Evolutionary conservation across 495 filamentous ascomycete genomes (phyloP).

Genomic region (Lineolata rhizophorae): DNA sequence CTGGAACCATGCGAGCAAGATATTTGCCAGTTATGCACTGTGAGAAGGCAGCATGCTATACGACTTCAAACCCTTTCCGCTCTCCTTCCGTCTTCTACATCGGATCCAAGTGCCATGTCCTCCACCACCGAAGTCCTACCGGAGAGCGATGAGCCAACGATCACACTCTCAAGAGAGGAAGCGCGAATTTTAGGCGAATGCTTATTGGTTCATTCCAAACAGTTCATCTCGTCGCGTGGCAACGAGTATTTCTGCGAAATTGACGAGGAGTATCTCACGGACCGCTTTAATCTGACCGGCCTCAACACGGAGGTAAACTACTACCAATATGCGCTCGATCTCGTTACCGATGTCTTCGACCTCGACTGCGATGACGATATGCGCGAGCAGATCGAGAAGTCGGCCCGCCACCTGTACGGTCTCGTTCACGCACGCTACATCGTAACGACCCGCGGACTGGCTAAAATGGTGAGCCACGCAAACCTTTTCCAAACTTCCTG

Average conservation of each 20-base stretch:
- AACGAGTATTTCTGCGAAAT: constrained; percentile 99
- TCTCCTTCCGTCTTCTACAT: too few species aligned
- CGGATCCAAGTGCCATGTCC: too few species aligned
- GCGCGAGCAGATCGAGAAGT: constrained; percentile 94
- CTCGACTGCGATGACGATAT: constrained; percentile 97
- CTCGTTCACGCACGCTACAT: constrained; percentile 94
- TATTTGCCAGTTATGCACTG: too few species aligned
- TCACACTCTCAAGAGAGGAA: too few species aligned
- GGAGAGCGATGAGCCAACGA: too few species aligned
- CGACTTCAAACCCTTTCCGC: too few species aligned
- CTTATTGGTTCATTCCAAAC: too few species aligned
- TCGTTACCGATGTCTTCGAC: constrained; percentile 99
- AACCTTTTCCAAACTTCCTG: constrained; percentile 1
- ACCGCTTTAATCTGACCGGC: constrained; percentile 94
- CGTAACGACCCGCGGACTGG: constrained; percentile 78
- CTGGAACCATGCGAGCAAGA: too few species aligned
- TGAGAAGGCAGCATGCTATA: too few species aligned
- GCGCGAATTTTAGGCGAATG: too few species aligned
- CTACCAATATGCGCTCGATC: constrained; percentile 94
- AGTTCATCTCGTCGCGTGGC: constrained; percentile 94
- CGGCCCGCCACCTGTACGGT: constrained; percentile 86
- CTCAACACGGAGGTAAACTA: constrained; percentile 94
- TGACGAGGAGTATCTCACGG: constrained; percentile 95
- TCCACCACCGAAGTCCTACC: too few species aligned
- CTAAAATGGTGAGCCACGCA: constrained; percentile 63